Evolutionary conservation across 352 stramenopile species (phyloP).

Genomic region (Phytophthora palmivora): DNA sequence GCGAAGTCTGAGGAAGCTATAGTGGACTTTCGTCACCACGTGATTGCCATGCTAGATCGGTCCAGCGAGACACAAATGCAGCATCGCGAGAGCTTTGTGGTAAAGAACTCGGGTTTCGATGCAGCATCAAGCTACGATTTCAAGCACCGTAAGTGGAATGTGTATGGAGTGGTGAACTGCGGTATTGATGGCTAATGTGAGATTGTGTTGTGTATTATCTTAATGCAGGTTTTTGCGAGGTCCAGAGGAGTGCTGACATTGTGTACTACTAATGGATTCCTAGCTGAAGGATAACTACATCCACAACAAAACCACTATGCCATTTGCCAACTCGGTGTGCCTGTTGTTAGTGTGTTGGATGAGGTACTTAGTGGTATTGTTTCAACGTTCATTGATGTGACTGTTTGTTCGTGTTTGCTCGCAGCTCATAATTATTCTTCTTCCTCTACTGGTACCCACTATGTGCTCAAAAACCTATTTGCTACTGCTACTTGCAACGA

Average conservation of each 20-base stretch:
- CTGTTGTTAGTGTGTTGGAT: background rate
- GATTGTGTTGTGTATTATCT: background rate
- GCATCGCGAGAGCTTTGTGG: slow-evolving; percentile 58
- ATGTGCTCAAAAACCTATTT: slow-evolving; percentile 35
- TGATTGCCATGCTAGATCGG: slow-evolving; percentile 59
- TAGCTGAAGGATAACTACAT: slow-evolving; percentile 21
- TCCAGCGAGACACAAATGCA: slow-evolving; percentile 54
- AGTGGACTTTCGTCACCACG: slow-evolving; percentile 55
- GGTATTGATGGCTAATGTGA: slow-evolving; percentile 3
- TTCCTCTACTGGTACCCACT: slow-evolving; percentile 12
- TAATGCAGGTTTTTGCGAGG: slow-evolving; percentile 39
- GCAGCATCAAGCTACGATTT: slow-evolving; percentile 66
- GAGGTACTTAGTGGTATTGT: background rate
- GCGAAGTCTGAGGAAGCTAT: slow-evolving; percentile 27
- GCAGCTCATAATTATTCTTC: slow-evolving; percentile 25
- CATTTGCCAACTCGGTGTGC: slow-evolving; percentile 20
- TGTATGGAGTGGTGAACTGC: background rate
- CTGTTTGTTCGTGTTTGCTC: background rate
- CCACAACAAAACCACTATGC: slow-evolving; percentile 23
- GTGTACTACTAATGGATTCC: slow-evolving; percentile 39
- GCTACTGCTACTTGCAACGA: slow-evolving; percentile 16
- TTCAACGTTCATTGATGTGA: slow-evolving; percentile 10
- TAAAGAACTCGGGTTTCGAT: slow-evolving; percentile 60
- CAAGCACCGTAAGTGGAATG: slow-evolving; percentile 62
- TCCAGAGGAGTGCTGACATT: slow-evolving; percentile 31